Base-by-base conservation (phyloP, 2,329 filamentous ascomycete genomes). In the Orbilia ellipsospora region DNA sequence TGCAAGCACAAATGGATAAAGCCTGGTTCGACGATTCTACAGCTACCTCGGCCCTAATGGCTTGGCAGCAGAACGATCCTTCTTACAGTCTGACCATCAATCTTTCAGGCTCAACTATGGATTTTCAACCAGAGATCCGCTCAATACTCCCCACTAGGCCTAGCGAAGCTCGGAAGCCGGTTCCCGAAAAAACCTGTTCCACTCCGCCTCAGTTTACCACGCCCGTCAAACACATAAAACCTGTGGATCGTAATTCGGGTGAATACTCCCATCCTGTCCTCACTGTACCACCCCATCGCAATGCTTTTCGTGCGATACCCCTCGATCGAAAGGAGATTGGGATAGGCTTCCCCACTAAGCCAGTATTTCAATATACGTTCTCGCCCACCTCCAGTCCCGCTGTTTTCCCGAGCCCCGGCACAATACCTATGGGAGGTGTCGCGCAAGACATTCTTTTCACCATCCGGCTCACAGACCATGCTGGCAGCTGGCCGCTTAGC, bases 151-250 rank as follows among this genome's bases (percentile, higher is more conserved):
- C 50, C 16, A 23, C 50, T 52, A 52, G 18, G 50, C 6, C 5
- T 23, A 7, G 31, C 31, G 31, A 36, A 6, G 31, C 31, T 36
- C 31, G 5, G 31, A 36, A 36, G 8, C 31, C 4, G 4, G 18
- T 18, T 6, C 8, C 4, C 50, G 50, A 52, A 52, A 52, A 52
- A 5, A 23, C 15, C 4, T 23, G 50, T 52, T 1, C 50, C 18
- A 52, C 50, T 52, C 50, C 50, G 50, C 50, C 50, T 52, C 50
- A 23, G 26, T 52, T 52, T 52, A 52, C 50, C 16, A 52, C 50
- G 5, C 50, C 50, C 18, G 16, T 52, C 50, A 52, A 23, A 23
- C 18, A 52, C 16, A 52, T 52, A 6, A 52, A 7, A 26, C 50
- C 50, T 52, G n/a, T 52, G 18, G n/a, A 52, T 52, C 50, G 50